Evolutionary conservation across 2,329 filamentous ascomycete genomes (phyloP).

Genomic region (Scortechinia acanthostroma): DNA sequence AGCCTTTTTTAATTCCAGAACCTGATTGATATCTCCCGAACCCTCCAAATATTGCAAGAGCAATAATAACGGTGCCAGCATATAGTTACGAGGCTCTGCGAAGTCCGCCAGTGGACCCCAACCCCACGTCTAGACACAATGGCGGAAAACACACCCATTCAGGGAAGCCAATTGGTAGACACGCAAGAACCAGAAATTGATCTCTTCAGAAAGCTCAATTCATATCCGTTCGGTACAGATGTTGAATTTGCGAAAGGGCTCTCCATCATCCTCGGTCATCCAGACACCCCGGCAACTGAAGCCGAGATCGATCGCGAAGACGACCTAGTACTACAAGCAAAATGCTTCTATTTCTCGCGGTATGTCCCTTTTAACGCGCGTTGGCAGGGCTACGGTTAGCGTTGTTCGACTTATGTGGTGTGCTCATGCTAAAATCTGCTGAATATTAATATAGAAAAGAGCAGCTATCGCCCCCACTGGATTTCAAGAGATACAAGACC

Average conservation of each 20-base stretch:
- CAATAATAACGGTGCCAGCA: no score
- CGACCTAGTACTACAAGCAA: conserved; percentile 31
- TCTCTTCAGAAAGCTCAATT: neutral
- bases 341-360: conserved; percentile 37
- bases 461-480: conserved; percentile 12
- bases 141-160: no score
- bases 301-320: conserved; percentile 24
- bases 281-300: conserved; percentile 22
- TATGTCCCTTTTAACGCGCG: conserved; percentile 12
- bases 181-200: neutral
- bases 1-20: no score
- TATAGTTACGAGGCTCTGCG: no score
- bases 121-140: no score
- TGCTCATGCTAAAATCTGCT: neutral
- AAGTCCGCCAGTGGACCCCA: no score
- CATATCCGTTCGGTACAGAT: conserved; percentile 18
- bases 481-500: neutral
- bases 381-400: no score
- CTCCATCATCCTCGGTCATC: conserved; percentile 31
- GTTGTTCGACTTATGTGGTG: no score
- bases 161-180: no score
- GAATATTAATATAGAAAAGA: conserved; percentile 17
- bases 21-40: no score
- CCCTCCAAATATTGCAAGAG: no score
- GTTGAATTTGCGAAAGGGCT: conserved; percentile 34